phyloP scores from a whole-genome alignment of 768 basidiomycete genomes.

The Mycena galericulata region DNA sequence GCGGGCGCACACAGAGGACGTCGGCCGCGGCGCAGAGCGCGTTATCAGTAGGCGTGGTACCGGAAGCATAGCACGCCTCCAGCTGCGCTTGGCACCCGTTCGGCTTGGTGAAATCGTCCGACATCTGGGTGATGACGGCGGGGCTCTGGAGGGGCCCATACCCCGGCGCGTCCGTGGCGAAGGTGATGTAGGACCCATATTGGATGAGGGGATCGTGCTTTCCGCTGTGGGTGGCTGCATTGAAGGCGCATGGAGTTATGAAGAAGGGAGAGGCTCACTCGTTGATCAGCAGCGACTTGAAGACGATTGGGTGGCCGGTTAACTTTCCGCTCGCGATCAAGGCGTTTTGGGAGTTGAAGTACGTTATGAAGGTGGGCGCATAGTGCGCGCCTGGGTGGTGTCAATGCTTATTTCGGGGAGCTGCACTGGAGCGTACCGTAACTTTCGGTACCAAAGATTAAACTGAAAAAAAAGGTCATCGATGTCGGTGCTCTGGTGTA shows the following conservation, averaged over 20 bases:
- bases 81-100: constrained; percentile 54
- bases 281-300: constrained; percentile 59
- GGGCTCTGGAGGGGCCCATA: constrained; percentile 58
- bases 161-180: constrained; percentile 57
- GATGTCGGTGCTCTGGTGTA: neutral
- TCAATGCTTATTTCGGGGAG: neutral
- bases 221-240: constrained; percentile 44
- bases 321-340: constrained; percentile 49
- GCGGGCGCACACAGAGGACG: constrained; percentile 53
- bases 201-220: constrained; percentile 61
- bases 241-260: neutral
- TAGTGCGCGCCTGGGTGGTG: constrained; percentile 37
- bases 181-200: constrained; percentile 53
- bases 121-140: constrained; percentile 47
- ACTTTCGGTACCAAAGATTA: constrained; percentile 60
- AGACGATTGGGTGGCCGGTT: constrained; percentile 50
- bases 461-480: constrained; percentile 42
- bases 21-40: constrained; percentile 51
- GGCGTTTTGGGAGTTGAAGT: constrained; percentile 58
- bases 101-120: constrained; percentile 44
- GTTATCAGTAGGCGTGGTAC: constrained; percentile 45
- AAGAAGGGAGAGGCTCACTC: constrained; percentile 41
- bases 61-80: constrained; percentile 54
- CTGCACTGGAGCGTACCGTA: constrained; percentile 53
- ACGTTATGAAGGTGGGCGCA: constrained; percentile 58